Conservation (phyloP, 169 alveolate species). For the Plasmodium knowlesi region DNA sequence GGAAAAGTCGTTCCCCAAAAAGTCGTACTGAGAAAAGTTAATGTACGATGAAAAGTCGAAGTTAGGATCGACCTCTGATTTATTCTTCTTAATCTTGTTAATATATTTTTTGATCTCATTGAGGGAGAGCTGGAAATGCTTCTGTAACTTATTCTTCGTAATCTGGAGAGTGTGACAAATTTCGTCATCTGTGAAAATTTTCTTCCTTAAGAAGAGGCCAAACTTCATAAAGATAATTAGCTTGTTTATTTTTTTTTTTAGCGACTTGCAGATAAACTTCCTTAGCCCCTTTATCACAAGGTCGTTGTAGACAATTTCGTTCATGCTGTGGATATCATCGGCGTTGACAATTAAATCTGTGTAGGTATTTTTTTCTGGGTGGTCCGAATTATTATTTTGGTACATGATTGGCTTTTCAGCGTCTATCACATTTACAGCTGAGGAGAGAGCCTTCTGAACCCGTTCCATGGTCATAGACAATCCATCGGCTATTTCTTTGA, state of each 20-base stretch:
- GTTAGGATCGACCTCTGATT: constrained; percentile 1
- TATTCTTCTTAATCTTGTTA: constrained; percentile 16
- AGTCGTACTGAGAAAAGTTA: constrained; percentile 52
- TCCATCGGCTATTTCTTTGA: constrained; percentile 62
- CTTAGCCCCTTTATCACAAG: constrained; percentile 61
- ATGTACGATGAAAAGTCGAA: constrained; percentile 33
- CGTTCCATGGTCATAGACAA: constrained; percentile 28
- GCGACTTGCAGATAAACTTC: constrained; percentile 50
- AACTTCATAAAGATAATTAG: constrained; percentile 73
- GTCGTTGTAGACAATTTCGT: constrained; percentile 66
- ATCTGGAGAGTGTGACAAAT: constrained; percentile 40
- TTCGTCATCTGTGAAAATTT: constrained; percentile 51
- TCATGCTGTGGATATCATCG: constrained; percentile 72
- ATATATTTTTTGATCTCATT: constrained; percentile 60
- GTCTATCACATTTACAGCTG: constrained; percentile 46
- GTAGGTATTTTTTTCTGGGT: constrained; percentile 71
- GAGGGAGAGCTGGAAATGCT: constrained; percentile 32
- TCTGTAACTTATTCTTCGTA: constrained; percentile 39
- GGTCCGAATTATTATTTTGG: constrained; percentile 36
- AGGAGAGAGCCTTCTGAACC: constrained; percentile 37
- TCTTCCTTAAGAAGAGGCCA: constrained; percentile 53
- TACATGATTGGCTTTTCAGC: constrained; percentile 68
- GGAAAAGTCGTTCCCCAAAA: constrained; percentile 68
- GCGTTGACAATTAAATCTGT: constrained; percentile 72
- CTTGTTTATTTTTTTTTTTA: constrained; percentile 59